phyloP scores from a whole-genome alignment of 2,329 filamentous ascomycete species.

The Geoglossum cookeanum region DNA sequence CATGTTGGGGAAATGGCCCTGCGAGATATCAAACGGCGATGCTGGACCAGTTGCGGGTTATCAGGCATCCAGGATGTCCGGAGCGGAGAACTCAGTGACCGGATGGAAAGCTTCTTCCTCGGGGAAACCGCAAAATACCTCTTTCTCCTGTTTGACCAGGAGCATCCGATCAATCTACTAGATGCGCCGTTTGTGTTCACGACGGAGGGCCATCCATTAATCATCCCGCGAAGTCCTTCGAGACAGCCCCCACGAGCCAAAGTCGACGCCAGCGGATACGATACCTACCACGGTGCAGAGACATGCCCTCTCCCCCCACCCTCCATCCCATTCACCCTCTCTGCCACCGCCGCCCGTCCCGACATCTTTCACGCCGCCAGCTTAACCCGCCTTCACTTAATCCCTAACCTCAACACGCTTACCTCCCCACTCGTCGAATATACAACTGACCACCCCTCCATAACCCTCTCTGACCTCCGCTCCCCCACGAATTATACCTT shows the following conservation, averaged over 20 bases:
- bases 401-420: conserved; percentile 28
- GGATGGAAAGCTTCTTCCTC: conserved; percentile 98
- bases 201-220: conserved; percentile 83
- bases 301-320: conserved; percentile 47
- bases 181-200: conserved; percentile 86
- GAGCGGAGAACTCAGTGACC: conserved; percentile 67
- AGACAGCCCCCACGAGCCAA: too few species aligned
- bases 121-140: conserved; percentile 94
- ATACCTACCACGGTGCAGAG: conserved; percentile 11
- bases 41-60: conserved; percentile 85
- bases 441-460: conserved; percentile 34
- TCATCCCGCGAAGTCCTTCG: conserved; percentile 44
- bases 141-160: conserved; percentile 71
- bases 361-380: conserved; percentile 83
- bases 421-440: conserved; percentile 31
- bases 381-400: conserved; percentile 61
- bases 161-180: conserved; percentile 70
- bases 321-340: conserved; percentile 49
- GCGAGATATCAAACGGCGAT: conserved; percentile 69
- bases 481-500: conserved; percentile 62
- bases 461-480: conserved; percentile 29
- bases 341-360: conserved; percentile 55
- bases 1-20: conserved; percentile 93
- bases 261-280: too few species aligned
- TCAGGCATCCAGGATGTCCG: conserved; percentile 48